Evolutionary conservation across 2,329 filamentous ascomycete genomes (phyloP).

Genomic region (Ceratocystis harringtonii): DNA sequence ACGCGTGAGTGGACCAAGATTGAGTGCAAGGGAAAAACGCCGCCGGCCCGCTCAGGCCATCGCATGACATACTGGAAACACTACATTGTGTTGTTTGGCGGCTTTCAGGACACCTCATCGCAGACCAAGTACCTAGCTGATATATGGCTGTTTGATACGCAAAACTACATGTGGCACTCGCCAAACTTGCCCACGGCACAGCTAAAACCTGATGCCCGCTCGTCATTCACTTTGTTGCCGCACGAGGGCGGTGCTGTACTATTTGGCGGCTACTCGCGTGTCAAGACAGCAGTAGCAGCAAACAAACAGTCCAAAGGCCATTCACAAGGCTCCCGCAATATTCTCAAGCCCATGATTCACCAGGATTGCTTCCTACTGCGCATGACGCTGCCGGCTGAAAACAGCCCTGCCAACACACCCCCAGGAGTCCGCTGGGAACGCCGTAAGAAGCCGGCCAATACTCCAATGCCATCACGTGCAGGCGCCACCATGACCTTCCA

Average conservation of each 20-base stretch:
- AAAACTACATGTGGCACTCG: slow-evolving; percentile 70
- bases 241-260: slow-evolving; percentile 81
- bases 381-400: slow-evolving; percentile 55
- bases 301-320: slow-evolving; percentile 50
- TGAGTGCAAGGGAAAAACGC: slow-evolving; percentile 62
- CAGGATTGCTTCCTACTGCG: slow-evolving; percentile 91
- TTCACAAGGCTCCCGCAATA: slow-evolving; percentile 49
- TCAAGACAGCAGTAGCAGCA: slow-evolving; percentile 53
- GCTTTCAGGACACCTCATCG: slow-evolving; percentile 92
- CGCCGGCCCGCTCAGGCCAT: slow-evolving; percentile 77
- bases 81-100: slow-evolving; percentile 88
- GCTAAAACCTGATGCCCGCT: slow-evolving; percentile 77
- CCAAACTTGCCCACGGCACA: slow-evolving; percentile 62
- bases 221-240: slow-evolving; percentile 81
- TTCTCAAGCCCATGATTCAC: slow-evolving; percentile 76
- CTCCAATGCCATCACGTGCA: slow-evolving; percentile 67
- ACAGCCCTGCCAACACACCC: slow-evolving; percentile 47
- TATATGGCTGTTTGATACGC: slow-evolving; percentile 88
- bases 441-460: slow-evolving; percentile 80
- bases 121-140: slow-evolving; percentile 89
- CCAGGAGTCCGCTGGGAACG: slow-evolving; percentile 81
- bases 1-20: slow-evolving; percentile 82
- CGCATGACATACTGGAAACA: slow-evolving; percentile 96
- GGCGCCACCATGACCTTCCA: slow-evolving; percentile 91
- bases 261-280: slow-evolving; percentile 84